Base-by-base conservation (phyloP, 352 stramenopile genomes). In the Hyaloperonospora brassicae region DNA sequence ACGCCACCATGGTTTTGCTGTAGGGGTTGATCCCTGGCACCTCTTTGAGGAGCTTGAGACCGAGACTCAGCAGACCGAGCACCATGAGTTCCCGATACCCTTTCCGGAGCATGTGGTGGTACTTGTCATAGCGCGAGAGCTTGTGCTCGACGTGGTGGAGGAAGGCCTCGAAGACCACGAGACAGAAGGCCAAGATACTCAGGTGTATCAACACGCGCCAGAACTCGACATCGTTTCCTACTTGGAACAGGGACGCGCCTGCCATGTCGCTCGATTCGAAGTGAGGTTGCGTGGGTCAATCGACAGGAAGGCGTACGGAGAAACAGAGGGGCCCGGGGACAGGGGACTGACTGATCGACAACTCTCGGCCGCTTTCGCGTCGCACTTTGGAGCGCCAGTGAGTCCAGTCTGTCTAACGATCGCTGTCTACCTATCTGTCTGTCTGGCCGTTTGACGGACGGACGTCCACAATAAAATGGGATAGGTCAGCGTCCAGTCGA, bases 31-130 rank as follows among this genome's bases (percentile, higher is more conserved):
- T 52, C 17, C 57, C 58, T 6, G 55, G 50, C 0, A 70, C 24
- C 23, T 82, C 73, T 45, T 83, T 77, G 46, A 70, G 46, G 1
- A 83, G 17, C 48, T 86, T 86, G 34, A 86, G 50, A 9, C 59
- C 47, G n/a, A 86, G 61, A 40, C 71, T 72, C n/a, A 86, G 58
- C 23, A 86, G 49, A 0, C 76, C 76, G 1, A 86, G 62, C 14
- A 84, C 52, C 76, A 84, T 84, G 27, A 86, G 66, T 30, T 86
- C 76, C 58, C 66, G 50, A 50, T 73, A 86, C 7, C 64, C 66
- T 47, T 87, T 87, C 22, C 66, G 76, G 27, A 86, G 59, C 66
- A 88, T 88, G 38, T 86, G 69, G 47, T 82, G 55, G 50, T 85
- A 88, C 61, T 86, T 88, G 41, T 70, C 69, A 51, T 73, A 80